phyloP scores from a whole-genome alignment of 345 rosid genomes.

The Bruguiera parviflora region DNA sequence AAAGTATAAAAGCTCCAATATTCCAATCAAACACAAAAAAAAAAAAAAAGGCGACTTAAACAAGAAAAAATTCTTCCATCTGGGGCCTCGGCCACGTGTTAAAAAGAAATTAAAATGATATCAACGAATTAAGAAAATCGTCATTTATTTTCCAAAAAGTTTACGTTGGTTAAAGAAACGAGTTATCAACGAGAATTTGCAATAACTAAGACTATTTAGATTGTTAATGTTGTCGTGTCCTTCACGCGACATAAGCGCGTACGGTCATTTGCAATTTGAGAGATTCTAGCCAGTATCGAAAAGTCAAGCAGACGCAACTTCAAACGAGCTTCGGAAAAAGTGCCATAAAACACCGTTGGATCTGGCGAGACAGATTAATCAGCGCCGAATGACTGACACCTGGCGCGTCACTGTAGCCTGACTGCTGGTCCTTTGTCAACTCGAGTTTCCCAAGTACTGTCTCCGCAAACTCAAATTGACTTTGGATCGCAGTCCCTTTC shows the following conservation, averaged over 20 bases:
- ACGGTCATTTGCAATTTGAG: background rate
- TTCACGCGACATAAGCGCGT: conserved; percentile 14
- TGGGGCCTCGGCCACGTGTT: no score
- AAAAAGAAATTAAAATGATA: no score
- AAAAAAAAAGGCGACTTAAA: no score
- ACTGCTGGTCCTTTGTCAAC: conserved; percentile 22
- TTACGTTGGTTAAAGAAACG: no score
- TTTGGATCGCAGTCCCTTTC: background rate
- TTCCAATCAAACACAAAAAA: no score
- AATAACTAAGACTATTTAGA: no score
- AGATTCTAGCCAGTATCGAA: conserved; percentile 6
- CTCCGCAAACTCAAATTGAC: conserved; percentile 19
- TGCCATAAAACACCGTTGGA: conserved; percentile 52
- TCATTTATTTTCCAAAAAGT: no score
- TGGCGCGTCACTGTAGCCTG: conserved; percentile 15
- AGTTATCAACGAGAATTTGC: no score
- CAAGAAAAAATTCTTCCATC: no score
- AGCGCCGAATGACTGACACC: conserved; percentile 29
- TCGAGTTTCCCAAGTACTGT: conserved; percentile 18
- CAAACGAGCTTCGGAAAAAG: conserved; percentile 31
- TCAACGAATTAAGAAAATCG: no score
- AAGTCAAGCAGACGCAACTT: conserved; percentile 42
- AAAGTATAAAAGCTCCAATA: no score
- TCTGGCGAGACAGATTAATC: conserved; percentile 19
- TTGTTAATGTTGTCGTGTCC: no score